These are phyloP conservation scores for Trichomonas vaginalis DNA, from an alignment of 208 protist species.

Conservation along the genomic window DNA sequence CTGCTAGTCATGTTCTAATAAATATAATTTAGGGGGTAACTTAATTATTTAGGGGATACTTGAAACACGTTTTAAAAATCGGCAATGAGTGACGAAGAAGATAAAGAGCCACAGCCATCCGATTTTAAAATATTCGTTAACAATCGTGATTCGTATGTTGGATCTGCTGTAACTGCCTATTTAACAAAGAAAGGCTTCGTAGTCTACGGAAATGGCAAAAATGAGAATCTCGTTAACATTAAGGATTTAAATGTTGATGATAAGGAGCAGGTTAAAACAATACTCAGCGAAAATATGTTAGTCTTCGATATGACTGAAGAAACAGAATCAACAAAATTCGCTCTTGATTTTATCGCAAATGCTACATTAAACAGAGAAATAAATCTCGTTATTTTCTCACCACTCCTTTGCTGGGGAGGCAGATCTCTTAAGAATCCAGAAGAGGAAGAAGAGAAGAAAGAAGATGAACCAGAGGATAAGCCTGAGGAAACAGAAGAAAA, in stretches of 20 bases:
- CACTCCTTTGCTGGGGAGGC: not conserved
- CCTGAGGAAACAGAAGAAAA: not conserved
- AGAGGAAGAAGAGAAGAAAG: not conserved
- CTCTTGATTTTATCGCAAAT: not conserved
- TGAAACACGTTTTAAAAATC: not conserved
- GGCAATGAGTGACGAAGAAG: not conserved
- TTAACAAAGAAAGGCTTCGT: not conserved
- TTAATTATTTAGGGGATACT: too few species aligned
- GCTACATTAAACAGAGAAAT: not conserved
- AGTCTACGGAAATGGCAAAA: constrained; percentile 1
- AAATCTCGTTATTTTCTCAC: not conserved
- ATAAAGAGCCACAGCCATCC: not conserved
- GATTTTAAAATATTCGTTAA: not conserved
- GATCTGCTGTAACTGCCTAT: not conserved
- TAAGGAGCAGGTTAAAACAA: not conserved
- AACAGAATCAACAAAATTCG: not conserved
- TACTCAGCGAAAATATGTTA: not conserved
- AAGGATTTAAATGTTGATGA: not conserved
- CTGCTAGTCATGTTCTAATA: too few species aligned
- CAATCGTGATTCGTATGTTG: not conserved
- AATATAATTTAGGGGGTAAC: too few species aligned
- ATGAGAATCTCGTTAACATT: not conserved
- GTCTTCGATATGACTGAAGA: not conserved
- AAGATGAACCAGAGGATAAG: not conserved
- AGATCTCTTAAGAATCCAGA: not conserved